Base-by-base conservation (phyloP, 495 filamentous ascomycete genomes). In the Lasiosphaeris hirsuta region DNA sequence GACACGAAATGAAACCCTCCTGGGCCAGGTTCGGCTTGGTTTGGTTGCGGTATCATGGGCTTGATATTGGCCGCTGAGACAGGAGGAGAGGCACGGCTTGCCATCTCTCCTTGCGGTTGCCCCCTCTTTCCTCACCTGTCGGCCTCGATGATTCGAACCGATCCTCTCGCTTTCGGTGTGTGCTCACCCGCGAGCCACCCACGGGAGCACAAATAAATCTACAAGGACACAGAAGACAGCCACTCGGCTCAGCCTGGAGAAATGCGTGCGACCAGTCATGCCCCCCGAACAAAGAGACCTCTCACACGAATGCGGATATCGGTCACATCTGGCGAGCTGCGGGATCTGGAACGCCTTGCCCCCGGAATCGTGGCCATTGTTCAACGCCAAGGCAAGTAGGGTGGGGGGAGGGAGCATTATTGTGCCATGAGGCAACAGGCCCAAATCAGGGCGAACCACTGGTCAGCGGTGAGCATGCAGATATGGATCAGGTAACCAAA, bases 331-430 rank as follows among this genome's bases (percentile, higher is more conserved):
- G 49, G 23, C 36, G 48, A 33, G 49, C 35, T 41, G 37, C 49
- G 49, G 48, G 49, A 51, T 41, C 49, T 51, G 49, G 37, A 38
- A 41, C 37, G 49, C 49, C 49, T 39, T 41, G 49, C 15, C 37
- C 19, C 23, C 23, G n/a, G n/a, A 51, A 51, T 35, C 49, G 36
- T 19, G 49, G 49, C 35, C 36, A 51, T n/a, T 19, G 11, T 51
- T 51, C 49, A 13, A 19, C 14, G 37, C 49, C 18, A 51, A 38
- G 15, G 14, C 43, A 23, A 46, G 18, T 13, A 13, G 15, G 43
- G 18, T 17, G 43, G 17, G 17, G 43, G 15, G n/a, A 3, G 23
- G 10, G 7, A 23, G 23, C 40, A 37, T 36, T 19, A 11, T n/a
- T 1, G 18, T 4, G 4, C 13, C 15, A 19, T 13, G 43, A 7